Base-by-base conservation (phyloP, 257 asterid genomes). In the Asclepias syriaca region DNA sequence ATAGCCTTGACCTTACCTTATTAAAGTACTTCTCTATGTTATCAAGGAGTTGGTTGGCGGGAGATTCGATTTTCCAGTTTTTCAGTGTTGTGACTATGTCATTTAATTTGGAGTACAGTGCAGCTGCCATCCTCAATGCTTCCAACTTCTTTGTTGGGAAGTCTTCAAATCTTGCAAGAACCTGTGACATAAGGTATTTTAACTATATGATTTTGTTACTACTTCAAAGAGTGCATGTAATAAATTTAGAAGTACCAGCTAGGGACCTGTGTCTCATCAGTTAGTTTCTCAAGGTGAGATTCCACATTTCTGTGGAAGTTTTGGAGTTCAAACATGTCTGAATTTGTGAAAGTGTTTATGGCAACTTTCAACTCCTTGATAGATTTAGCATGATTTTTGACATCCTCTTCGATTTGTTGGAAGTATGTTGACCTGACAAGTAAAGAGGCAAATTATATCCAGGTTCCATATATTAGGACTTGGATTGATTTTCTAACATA, bases 391-490 rank as follows among this genome's bases (percentile, higher is more conserved):
- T 87, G 83, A 40, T 80, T 84, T 77, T 77, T 89, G 46, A 87
- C 89, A 74, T 91, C 97, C 80, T 87, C 97, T 77, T 93, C 97
- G 24, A 93, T 93, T 80, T 93, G 97, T 81, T 74, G 81, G 71
- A 88, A 86, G 84, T 93, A 91, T 50, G 97, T 85, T 55, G 98
- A 93, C 88, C 98, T 93, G 88, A 77, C 73, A 75, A 22, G 69
- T 43, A 48, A 66, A 50, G 59, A 46, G 53, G 29, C 34, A 50
- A 51, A 48, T 39, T 16, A 27, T 27, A 13, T 53, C 2, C 53
- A 50, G 19, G n/a, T 39, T 18, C 69, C 56, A 51, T n/a, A 15
- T 16, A 22, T 60, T 32, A 24, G 29, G 60, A 58, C 40, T 13
- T 7, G 12, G 49, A 48, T n/a, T 37, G 45, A 37, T 34, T 16